phyloP scores from a whole-genome alignment of 352 stramenopile species.

The Globisporangium spiculum region DNA sequence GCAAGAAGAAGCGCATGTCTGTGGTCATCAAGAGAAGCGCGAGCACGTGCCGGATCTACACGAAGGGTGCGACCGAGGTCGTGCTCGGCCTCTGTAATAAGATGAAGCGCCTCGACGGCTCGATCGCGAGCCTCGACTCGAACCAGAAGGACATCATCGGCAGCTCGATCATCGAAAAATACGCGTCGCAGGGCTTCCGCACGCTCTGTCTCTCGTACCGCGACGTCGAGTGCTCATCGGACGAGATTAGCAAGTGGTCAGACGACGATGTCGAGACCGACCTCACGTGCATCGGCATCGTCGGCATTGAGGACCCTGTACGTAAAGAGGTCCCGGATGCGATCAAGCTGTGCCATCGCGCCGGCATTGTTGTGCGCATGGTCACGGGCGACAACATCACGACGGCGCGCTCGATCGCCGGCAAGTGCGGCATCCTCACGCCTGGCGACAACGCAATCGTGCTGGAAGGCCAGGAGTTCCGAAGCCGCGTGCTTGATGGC shows the following conservation, averaged over 20 bases:
- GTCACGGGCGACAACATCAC: slow-evolving; percentile 98
- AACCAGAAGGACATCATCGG: slow-evolving; percentile 68
- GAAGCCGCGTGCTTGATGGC: slow-evolving; percentile 55
- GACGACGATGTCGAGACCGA: slow-evolving; percentile 86
- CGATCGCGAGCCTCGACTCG: slow-evolving; percentile 40
- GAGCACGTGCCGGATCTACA: slow-evolving; percentile 65
- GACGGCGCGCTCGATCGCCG: slow-evolving; percentile 82
- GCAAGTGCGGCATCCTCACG: slow-evolving; percentile 71
- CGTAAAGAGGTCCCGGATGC: slow-evolving; percentile 91
- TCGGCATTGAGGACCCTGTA: slow-evolving; percentile 94
- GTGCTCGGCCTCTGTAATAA: slow-evolving; percentile 70
- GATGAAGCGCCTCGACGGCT: slow-evolving; percentile 64
- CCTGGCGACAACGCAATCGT: slow-evolving; percentile 53
- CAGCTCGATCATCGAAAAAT: slow-evolving; percentile 69
- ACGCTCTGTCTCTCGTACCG: slow-evolving; percentile 86
- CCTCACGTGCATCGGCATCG: slow-evolving; percentile 85
- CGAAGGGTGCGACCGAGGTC: slow-evolving; percentile 73
- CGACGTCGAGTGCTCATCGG: slow-evolving; percentile 61
- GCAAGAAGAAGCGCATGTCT: slow-evolving; percentile 82
- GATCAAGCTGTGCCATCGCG: slow-evolving; percentile 91
- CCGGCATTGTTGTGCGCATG: slow-evolving; percentile 98
- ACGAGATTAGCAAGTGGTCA: slow-evolving; percentile 64
- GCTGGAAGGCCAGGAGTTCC: slow-evolving; percentile 71
- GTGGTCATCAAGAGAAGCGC: slow-evolving; percentile 53
- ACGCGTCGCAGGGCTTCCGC: slow-evolving; percentile 75